A percentile compares a stretch with the other conserved stretches of the same genome.
phyloP scores from a whole-genome alignment of 352 stramenopile genomes.

The Globisporangium iwayamae region DNA sequence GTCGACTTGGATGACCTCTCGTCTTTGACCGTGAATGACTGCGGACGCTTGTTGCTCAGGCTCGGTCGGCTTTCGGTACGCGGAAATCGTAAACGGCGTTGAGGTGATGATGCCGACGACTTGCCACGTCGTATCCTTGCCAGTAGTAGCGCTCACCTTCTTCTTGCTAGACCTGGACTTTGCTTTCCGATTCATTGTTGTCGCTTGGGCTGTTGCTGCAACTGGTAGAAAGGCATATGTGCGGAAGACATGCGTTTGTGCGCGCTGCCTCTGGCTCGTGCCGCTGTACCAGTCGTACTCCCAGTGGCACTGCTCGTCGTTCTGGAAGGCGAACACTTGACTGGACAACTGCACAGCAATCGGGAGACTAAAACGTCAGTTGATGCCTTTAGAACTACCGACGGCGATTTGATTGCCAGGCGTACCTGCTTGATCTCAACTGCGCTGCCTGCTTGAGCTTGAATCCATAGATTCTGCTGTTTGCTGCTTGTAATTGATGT shows the following conservation, averaged over 20 bases:
- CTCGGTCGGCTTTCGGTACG: slow-evolving; percentile 14
- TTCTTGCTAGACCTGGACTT: not conserved
- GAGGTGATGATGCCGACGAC: slow-evolving; percentile 30
- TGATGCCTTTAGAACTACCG: too few species aligned
- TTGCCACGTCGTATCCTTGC: slow-evolving; percentile 16
- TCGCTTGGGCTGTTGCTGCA: not conserved
- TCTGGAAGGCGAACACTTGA: slow-evolving; percentile 21
- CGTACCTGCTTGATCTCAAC: slow-evolving; percentile 18
- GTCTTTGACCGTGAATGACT: not conserved
- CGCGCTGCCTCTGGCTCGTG: slow-evolving; percentile 41
- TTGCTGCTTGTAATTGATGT: slow-evolving; percentile 16
- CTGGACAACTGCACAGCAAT: too few species aligned
- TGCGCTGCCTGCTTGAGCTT: not conserved
- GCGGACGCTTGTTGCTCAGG: not conserved
- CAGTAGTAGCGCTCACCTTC: not conserved
- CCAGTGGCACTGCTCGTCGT: slow-evolving; percentile 43
- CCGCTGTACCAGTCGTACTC: slow-evolving; percentile 60
- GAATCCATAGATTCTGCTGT: not conserved
- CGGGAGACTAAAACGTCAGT: not conserved
- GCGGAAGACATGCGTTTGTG: slow-evolving; percentile 35
- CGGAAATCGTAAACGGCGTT: slow-evolving; percentile 16
- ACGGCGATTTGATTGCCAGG: not conserved
- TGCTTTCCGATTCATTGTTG: not conserved
- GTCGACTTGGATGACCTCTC: not conserved
- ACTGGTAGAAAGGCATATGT: slow-evolving; percentile 30